Evolutionary conservation across 352 stramenopile species (phyloP).

Genomic region (Pelagophyceae sp.): DNA sequence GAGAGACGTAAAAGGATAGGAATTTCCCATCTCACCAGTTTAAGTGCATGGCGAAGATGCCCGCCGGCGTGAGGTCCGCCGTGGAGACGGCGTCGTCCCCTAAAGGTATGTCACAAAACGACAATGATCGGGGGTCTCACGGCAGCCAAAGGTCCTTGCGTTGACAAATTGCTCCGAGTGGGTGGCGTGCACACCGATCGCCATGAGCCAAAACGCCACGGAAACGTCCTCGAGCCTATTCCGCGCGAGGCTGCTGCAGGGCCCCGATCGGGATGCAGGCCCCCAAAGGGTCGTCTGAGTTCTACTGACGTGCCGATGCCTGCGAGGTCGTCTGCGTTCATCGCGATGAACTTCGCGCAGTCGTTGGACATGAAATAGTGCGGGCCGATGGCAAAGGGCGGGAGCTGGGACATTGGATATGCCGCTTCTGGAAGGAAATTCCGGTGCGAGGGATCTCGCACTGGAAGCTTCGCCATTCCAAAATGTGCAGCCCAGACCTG

Average conservation of each 20-base stretch:
- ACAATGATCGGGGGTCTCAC: too few relatives aligned
- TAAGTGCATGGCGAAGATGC: conserved; percentile 46
- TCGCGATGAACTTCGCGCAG: conserved; percentile 36
- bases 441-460: conserved; percentile 26
- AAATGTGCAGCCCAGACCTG: conserved; percentile 38
- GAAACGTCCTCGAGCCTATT: conserved; percentile 47
- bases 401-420: conserved; percentile 38
- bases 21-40: too few relatives aligned
- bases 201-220: conserved; percentile 45
- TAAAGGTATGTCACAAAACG: too few relatives aligned
- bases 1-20: too few relatives aligned
- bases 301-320: conserved; percentile 28
- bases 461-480: conserved; percentile 20
- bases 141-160: conserved; percentile 38
- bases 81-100: conserved; percentile 42
- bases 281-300: too few relatives aligned
- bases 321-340: conserved; percentile 33
- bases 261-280: background rate
- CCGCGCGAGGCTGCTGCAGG: background rate
- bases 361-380: conserved; percentile 46
- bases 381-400: conserved; percentile 38
- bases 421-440: conserved; percentile 35
- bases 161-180: conserved; percentile 45
- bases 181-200: conserved; percentile 41
- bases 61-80: conserved; percentile 43